Conservation (phyloP, 306 rosid species). For the Cucurbita pepo region DNA sequence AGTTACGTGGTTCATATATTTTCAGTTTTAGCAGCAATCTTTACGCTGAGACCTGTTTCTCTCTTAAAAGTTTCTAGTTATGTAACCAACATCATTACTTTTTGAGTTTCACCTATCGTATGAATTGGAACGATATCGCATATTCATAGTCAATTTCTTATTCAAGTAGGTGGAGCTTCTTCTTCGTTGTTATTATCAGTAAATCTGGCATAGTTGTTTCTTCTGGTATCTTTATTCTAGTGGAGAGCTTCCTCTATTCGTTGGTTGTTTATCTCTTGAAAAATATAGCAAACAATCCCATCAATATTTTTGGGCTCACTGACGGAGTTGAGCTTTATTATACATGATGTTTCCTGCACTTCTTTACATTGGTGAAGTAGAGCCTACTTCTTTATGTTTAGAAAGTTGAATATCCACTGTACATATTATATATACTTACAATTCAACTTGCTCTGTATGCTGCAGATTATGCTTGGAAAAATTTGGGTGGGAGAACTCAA, state of each 20-base stretch:
- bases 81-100: background rate
- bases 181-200: background rate
- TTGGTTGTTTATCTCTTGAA: background rate
- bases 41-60: background rate
- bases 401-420: background rate
- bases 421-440: background rate
- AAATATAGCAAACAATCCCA: background rate
- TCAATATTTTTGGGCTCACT: background rate
- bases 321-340: background rate
- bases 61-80: background rate
- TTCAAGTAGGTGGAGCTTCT: background rate
- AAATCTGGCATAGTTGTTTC: background rate
- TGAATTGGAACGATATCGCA: background rate
- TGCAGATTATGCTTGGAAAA: constrained; percentile 89
- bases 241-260: background rate
- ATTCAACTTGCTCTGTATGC: constrained; percentile 5
- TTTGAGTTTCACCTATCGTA: background rate
- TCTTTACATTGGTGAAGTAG: background rate
- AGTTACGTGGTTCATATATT: background rate
- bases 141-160: background rate
- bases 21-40: background rate
- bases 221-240: background rate
- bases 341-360: background rate
- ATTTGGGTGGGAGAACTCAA: constrained; percentile 78
- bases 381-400: background rate